Conservation (phyloP, 2,329 filamentous ascomycete species). For the Leptographium radiaticola region DNA sequence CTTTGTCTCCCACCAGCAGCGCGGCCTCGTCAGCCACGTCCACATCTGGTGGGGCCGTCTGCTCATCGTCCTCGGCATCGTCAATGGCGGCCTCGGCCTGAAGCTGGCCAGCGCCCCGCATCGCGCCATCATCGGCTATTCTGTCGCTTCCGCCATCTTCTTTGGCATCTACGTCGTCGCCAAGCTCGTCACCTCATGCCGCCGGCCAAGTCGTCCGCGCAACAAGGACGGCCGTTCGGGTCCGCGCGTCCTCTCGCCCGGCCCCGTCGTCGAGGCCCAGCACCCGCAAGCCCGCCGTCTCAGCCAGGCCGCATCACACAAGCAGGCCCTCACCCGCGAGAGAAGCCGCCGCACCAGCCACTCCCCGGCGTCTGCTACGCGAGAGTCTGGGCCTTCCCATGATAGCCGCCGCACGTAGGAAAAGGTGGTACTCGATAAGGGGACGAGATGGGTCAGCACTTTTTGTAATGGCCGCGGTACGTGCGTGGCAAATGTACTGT, state of each 20-base stretch:
- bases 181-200: conserved; percentile 12
- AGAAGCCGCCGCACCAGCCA: not conserved
- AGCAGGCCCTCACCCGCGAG: no score
- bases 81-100: conserved; percentile 53
- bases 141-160: conserved; percentile 38
- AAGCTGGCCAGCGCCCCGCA: conserved; percentile 28
- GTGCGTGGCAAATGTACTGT: no score
- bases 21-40: conserved; percentile 37
- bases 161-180: conserved; percentile 29
- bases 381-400: no score
- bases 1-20: conserved; percentile 32
- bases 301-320: not conserved
- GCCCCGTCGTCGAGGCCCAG: not conserved
- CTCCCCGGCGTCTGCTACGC: no score
- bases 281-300: not conserved
- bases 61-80: conserved; percentile 43
- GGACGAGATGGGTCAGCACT: no score
- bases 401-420: no score
- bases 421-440: no score
- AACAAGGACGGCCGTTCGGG: not conserved
- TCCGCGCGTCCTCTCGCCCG: not conserved
- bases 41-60: conserved; percentile 52
- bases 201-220: not conserved
- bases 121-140: conserved; percentile 38
- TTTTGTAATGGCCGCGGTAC: no score